Evolutionary conservation across 2,329 filamentous ascomycete species (phyloP), one percentile per base, ranked within the genome.

Genomic region (Colletotrichum spaethianum): DNA sequence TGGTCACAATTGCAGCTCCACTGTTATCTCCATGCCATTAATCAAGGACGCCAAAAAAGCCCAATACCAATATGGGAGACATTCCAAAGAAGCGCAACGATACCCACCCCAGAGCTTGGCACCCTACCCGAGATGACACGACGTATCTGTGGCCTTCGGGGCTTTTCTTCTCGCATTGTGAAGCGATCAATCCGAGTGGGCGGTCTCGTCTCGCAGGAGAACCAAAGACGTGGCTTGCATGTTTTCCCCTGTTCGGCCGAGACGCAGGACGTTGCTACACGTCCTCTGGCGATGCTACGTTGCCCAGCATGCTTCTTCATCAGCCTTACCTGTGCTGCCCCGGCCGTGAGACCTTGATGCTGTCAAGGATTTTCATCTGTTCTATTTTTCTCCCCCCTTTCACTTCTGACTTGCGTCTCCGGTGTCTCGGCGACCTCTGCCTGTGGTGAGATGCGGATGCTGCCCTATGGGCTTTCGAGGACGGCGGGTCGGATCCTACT

Each of bases 91-190:
- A 31, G 33, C 31, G 26, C 36, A 6, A 31, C 16, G 26, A 36
- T 44, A 26, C 28, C 26, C 48, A 28, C 12, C 55, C 23, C 26
- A 11, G 8, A 56, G 20, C 36, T 48, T 48, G 53, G n/a, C 53
- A 46, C 52, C 52, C 16, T 56, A 42, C 46, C 42, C 28, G 65
- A 46, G n/a, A 70, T 67, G 56, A 57, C 57, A 67, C 20, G 59
- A 59, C 53, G 46, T 59, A 72, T 33, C 52, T 70, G 70, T 72
- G 14, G 36, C 4, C 44, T 52, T 72, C 70, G 70, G 70, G 70
- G 70, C 70, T 72, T 70, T 70, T 33, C 36, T 46, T 53, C 28
- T 61, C 20, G 26, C 60, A 53, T 64, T 60, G 31, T 52, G 14
- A 46, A 72, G 53, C 53, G 44, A 9, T 26, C 53, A 18, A 38